A percentile compares a stretch with the other conserved stretches of the same genome.
These are phyloP conservation scores for Monilinia aucupariae DNA, from an alignment of 2,329 filamentous ascomycete genomes.

Conservation along the genomic window DNA sequence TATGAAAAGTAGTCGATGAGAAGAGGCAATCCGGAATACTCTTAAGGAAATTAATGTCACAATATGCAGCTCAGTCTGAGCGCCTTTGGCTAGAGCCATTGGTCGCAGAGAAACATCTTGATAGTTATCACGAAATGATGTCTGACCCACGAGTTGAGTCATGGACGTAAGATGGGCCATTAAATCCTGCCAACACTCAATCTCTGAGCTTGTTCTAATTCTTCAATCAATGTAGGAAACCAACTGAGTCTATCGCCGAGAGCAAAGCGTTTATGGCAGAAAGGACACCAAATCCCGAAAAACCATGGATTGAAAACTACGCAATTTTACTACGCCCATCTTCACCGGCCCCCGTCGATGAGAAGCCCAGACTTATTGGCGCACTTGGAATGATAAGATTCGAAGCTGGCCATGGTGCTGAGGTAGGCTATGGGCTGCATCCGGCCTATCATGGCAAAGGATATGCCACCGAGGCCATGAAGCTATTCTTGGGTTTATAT, in stretches of 20 bases:
- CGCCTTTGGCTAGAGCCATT: conserved; percentile 24
- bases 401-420: conserved; percentile 19
- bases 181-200: not conserved
- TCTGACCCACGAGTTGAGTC: conserved; percentile 14
- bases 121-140: conserved; percentile 21
- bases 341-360: not conserved
- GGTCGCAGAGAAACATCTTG: conserved; percentile 23
- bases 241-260: conserved; percentile 2
- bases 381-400: conserved; percentile 19
- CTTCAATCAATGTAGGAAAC: not conserved
- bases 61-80: conserved; percentile 24
- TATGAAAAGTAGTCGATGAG: not conserved
- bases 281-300: conserved; percentile 12
- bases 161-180: conserved; percentile 20
- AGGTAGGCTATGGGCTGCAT: conserved; percentile 24
- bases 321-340: conserved; percentile 24
- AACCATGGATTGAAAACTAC: conserved; percentile 24
- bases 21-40: not conserved
- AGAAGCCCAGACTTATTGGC: conserved; percentile 21
- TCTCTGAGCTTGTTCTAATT: not conserved
- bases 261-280: conserved; percentile 16
- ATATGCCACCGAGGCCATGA: conserved; percentile 24
- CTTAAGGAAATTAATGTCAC: conserved; percentile 7
- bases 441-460: conserved; percentile 20
- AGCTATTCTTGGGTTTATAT: conserved; percentile 18